Conservation (phyloP, 75 land plant genomes). For the Larix kaempferi region DNA sequence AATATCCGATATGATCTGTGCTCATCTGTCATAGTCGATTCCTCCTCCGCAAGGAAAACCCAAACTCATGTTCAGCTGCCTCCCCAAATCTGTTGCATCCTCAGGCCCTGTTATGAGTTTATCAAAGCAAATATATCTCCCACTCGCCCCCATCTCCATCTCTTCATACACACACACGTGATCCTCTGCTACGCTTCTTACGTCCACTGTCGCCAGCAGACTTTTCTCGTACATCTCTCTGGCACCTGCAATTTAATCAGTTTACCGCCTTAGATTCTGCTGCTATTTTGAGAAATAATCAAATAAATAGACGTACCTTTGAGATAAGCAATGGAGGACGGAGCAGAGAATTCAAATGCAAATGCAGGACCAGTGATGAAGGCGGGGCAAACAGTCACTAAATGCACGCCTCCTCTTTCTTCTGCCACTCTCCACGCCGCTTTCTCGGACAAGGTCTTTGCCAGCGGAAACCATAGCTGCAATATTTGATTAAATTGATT, state of each 20-base stretch:
- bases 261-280: too few relatives aligned
- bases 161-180: slow-evolving; percentile 50
- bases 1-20: neutral
- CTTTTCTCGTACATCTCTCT: slow-evolving; percentile 42
- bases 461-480: slow-evolving; percentile 64
- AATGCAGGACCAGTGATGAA: slow-evolving; percentile 49
- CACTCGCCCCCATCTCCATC: slow-evolving; percentile 22
- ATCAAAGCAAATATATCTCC: slow-evolving; percentile 67
- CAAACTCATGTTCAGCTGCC: slow-evolving; percentile 8
- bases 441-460: slow-evolving; percentile 64
- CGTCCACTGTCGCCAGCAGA: slow-evolving; percentile 44
- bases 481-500: too few relatives aligned
- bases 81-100: slow-evolving; percentile 25
- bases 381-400: slow-evolving; percentile 50
- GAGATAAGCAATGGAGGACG: slow-evolving; percentile 51
- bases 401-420: slow-evolving; percentile 26
- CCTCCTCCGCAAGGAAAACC: neutral
- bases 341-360: slow-evolving; percentile 13
- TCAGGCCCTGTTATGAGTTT: slow-evolving; percentile 8
- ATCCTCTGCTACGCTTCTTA: slow-evolving; percentile 43
- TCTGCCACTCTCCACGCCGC: slow-evolving; percentile 54
- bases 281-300: too few relatives aligned
- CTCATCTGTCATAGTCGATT: too few relatives aligned
- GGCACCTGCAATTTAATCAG: slow-evolving; percentile 19
- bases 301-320: slow-evolving; percentile 40